These are phyloP conservation scores for Neospora caninum DNA, from an alignment of 169 alveolate species.

Conservation along the genomic window DNA sequence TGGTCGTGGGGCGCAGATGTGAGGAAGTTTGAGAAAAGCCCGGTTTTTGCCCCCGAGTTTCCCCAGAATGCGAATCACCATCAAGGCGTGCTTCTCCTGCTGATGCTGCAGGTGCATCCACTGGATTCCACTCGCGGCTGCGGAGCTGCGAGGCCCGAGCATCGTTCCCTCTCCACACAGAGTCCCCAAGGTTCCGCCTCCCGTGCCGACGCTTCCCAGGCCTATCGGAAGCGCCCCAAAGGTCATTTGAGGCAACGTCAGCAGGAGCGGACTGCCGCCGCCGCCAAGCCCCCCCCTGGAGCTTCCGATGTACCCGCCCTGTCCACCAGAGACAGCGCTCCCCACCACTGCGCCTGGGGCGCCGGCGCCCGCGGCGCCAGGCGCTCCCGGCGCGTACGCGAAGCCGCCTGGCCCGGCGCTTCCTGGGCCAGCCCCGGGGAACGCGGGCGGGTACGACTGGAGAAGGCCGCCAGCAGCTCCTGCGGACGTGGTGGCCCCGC, in stretches of 20 bases:
- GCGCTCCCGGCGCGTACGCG: background rate
- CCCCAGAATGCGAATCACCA: constrained; percentile 73
- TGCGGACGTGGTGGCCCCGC: constrained; percentile 12
- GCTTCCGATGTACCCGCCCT: background rate
- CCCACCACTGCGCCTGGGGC: background rate
- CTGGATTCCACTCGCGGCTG: background rate
- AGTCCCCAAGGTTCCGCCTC: background rate
- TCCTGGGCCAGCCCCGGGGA: background rate
- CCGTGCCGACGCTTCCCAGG: background rate
- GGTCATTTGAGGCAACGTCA: constrained; percentile 2
- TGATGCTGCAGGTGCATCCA: constrained; percentile 59
- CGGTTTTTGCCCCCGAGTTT: constrained; percentile 79
- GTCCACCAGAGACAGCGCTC: background rate
- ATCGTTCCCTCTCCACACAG: background rate
- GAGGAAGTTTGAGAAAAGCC: constrained; percentile 71
- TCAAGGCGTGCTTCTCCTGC: constrained; percentile 65
- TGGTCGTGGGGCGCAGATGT: constrained; percentile 58
- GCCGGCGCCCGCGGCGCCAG: background rate
- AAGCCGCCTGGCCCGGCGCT: background rate
- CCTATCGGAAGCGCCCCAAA: background rate
- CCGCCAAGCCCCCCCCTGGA: constrained; percentile 11
- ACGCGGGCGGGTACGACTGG: background rate
- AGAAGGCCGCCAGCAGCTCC: background rate
- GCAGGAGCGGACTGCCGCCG: constrained; percentile 1
- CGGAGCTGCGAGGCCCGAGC: background rate